Conservation (phyloP, 352 stramenopile species). For the Pythium vanterpoolii region DNA sequence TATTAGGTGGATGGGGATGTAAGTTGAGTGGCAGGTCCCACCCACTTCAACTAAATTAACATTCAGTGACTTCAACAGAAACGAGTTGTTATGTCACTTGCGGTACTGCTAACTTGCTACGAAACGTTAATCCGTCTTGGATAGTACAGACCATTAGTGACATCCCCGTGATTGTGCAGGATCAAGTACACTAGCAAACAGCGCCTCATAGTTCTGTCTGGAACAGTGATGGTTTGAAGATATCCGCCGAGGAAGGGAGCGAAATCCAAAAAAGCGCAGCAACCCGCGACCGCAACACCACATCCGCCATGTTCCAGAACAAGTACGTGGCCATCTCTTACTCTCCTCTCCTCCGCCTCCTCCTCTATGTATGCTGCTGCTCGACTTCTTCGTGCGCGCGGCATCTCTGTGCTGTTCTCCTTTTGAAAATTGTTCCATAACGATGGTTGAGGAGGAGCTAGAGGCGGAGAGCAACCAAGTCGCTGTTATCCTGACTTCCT, state of each 20-base stretch:
- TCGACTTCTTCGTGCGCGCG: not conserved
- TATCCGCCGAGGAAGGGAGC: conserved; percentile 22
- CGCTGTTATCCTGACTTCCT: not conserved
- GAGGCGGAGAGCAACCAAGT: not conserved
- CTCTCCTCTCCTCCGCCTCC: not conserved
- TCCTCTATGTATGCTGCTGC: not conserved
- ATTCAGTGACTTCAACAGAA: conserved; percentile 7
- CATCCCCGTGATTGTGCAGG: not conserved
- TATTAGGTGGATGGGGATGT: too few relatives aligned
- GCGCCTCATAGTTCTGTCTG: not conserved
- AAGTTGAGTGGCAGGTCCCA: not conserved
- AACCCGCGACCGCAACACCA: not conserved
- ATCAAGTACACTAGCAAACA: not conserved
- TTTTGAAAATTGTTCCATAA: not conserved
- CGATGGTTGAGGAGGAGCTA: not conserved
- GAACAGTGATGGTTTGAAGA: conserved; percentile 18
- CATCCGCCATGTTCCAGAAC: conserved; percentile 30
- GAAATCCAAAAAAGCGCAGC: conserved; percentile 22
- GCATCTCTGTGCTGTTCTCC: not conserved
- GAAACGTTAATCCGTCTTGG: not conserved
- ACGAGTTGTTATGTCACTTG: not conserved
- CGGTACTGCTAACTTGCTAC: not conserved
- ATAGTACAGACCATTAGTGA: not conserved
- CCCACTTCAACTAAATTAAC: conserved; percentile 1
- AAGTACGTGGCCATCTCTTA: conserved; percentile 19